Base-by-base conservation (phyloP, 768 basidiomycete genomes). In the Kwoniella europaea region DNA sequence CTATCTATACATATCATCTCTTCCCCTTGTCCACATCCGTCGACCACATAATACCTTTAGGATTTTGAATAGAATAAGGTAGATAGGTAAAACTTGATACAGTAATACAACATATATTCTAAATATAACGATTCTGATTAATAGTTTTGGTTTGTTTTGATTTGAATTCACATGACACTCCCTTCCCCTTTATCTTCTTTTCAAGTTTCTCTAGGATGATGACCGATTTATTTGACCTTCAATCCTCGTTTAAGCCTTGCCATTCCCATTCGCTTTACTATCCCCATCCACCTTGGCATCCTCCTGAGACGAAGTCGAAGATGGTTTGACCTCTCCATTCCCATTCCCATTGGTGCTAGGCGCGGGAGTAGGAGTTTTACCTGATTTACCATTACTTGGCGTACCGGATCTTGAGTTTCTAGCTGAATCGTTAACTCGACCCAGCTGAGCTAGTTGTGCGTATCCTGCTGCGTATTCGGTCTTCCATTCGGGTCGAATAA, bases 401-500 rank as follows among this genome's bases (percentile, higher is more conserved):
- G 73, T 74, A 16, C 67, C 73, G 4, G 66, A 65, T 50, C 75
- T 63, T 53, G 75, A 72, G 29, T 24, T 44, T 35, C 59, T 67
- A 10, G 67, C 29, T 3, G 72, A 63, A 20, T 67, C 70, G 46
- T 66, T 71, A 22, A 72, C 57, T 60, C 64, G 71, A 58, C 74
- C 74, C 1, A 79, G 57, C 0, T 71, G 62, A 15, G 68, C 60
- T 44, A 79, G 60, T 18, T 63, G 41, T 9, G 67, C 65, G 63
- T 77, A 79, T 10, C 78, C 78, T 58, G 70, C 35, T 6, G 67
- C 61, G 62, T 76, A 63, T 24, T 74, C 65, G 16, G 67, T 67
- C 66, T 74, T 74, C 78, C 79, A 81, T 76, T 81, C 79, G 18
- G 79, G 74, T 20, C 65, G 46, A 64, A 81, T 81, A n/a, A 81